Base-by-base conservation (phyloP, 495 filamentous ascomycete species). In the Letharia columbiana region DNA sequence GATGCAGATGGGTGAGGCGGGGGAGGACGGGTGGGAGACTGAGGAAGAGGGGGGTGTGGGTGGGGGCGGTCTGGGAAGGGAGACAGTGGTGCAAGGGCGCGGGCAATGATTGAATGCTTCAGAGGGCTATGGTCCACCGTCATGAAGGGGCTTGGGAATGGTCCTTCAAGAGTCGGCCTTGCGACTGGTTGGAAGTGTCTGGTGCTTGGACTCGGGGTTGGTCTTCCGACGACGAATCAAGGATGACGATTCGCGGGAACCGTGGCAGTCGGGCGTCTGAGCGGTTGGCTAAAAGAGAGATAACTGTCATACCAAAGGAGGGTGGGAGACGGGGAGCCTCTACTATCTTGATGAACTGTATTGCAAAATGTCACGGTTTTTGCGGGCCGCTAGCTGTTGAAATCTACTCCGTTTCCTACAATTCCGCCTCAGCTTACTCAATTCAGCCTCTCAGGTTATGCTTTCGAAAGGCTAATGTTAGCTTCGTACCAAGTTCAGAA, bases 1-100 rank as follows among this genome's bases (percentile, higher is more conserved):
- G 62, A 71, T 96, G 75, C 77, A 88, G 72, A 73, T 89, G 67
- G 91, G 83, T 67, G 76, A 83, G 73, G 67, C 73, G 70, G 71
- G 74, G 73, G 63, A 76, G 70, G 63, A 69, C 59, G 65, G 72
- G 71, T 63, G 71, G 67, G 64, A 69, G 70, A 70, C 67, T 52
- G 73, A 69, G 61, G 71, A 67, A 2, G 68, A 57, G 18, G 54
- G 15, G 17, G 3, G 13, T 3, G 54, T 4, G 13, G 54, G 4
- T 57, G 54, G 1, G 7, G 3, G 17, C 3, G 17, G 20, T 57
- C 0, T 9, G 31, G 13, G 54, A 20, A 37, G 20, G 28, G 28
- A 11, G 15, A 17, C 23, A 56, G 20, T 0, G 54, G 31, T 0
- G 12, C 28, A 8, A 56, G 31, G 17, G 31, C 1, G 39, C 4